A percentile compares a stretch with the other conserved stretches of the same genome.
These are phyloP conservation scores for Eragrostis nindensis DNA, from an alignment of 176 grass and related monocot genomes.

Conservation along the genomic window DNA sequence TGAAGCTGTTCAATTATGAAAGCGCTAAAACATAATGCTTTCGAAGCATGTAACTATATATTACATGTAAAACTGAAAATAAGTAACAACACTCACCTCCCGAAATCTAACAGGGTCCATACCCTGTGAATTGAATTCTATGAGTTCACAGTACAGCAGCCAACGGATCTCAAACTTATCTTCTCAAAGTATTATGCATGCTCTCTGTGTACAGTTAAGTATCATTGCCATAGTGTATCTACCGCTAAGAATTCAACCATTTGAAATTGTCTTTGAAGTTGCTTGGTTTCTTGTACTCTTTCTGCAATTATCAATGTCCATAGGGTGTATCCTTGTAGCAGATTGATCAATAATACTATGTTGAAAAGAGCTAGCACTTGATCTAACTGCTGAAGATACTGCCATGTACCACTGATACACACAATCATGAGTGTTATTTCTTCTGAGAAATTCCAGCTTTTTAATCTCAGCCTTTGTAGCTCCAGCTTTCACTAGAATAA, in stretches of 20 bases:
- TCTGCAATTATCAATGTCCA: conserved; percentile 24
- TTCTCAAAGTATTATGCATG: not conserved
- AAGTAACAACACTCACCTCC: conserved; percentile 22
- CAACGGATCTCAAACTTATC: conserved; percentile 15
- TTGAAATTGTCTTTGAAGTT: conserved; percentile 38
- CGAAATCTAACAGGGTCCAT: conserved; percentile 24
- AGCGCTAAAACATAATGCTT: not conserved
- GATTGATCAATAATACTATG: conserved; percentile 25
- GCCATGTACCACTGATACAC: conserved; percentile 62
- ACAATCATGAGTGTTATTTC: conserved; percentile 49
- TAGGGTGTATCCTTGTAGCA: conserved; percentile 23
- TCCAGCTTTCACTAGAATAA: conserved; percentile 62
- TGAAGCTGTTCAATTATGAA: conserved; percentile 10
- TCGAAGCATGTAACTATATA: not conserved
- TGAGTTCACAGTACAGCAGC: not conserved
- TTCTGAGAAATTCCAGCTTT: conserved; percentile 64
- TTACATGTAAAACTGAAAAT: not conserved
- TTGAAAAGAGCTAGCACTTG: conserved; percentile 40
- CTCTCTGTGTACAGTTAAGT: not conserved
- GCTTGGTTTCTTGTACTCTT: conserved; percentile 20
- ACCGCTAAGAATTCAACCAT: conserved; percentile 28
- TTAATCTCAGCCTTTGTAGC: conserved; percentile 51
- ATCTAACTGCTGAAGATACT: conserved; percentile 48
- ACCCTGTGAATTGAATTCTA: conserved; percentile 7
- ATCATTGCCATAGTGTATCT: not conserved